Base-by-base conservation (phyloP, 1,284 basidiomycete species). In the Schizophyllum amplum region DNA sequence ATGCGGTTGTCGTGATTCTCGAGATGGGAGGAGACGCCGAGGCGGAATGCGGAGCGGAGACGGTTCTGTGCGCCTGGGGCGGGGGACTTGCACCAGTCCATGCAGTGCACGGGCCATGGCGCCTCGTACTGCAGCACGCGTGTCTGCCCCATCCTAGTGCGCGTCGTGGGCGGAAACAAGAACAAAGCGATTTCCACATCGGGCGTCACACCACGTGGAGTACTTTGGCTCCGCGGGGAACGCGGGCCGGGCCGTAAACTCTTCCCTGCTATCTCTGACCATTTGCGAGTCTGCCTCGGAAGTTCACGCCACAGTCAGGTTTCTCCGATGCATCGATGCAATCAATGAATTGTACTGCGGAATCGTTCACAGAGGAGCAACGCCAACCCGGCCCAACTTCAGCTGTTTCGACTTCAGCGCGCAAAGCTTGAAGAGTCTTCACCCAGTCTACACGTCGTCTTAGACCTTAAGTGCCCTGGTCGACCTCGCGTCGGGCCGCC, bases 51-150 rank as follows among this genome's bases (percentile, higher is more conserved):
- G 25, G 90, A 90, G 64, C 87, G 81, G 33, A 86, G 82, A 24
- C 87, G 82, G 59, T 78, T 71, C 64, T 84, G 84, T 61, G 87
- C 84, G 6, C 85, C 86, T 1, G 86, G 85, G 5, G 84, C 82
- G 47, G 86, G 75, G 7, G 87, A 81, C 69, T 90, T 91, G 74
- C 88, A 91, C 90, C 89, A 92, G 68, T 92, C 90, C 55, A 92
- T 71, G 61, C 87, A 84, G 66, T 90, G 86, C 47, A 92, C 84
- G 57, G 89, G 87, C 88, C 88, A 52, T 60, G 22, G 56, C 20
- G 47, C 56, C 47, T 24, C 21, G 33, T 42, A 42, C 33, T 42
- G 33, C 33, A 42, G 33, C 33, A 42, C 33, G 33, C 33, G 33
- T 17, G 33, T 42, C 33, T 42, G 33, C 33, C 33, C 33, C 33